A percentile compares a stretch with the other conserved stretches of the same genome.
Evolutionary conservation across 768 basidiomycete genomes (phyloP).

Genomic region (Leccinum aurantiacum): DNA sequence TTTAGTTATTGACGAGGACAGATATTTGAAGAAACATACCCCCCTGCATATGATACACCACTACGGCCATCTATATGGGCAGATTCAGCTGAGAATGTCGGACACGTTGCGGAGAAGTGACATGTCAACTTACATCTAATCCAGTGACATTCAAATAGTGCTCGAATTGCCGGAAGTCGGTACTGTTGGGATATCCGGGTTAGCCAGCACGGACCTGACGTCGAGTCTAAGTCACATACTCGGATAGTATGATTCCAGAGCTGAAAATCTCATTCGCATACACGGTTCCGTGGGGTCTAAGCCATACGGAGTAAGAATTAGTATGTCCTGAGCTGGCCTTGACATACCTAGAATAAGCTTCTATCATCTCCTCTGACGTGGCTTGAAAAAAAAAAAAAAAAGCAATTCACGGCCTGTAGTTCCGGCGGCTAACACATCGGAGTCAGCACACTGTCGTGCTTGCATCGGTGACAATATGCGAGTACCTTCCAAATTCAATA

Average conservation of each 20-base stretch:
- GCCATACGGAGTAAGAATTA: neutral
- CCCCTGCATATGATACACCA: constrained; percentile 92
- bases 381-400: constrained; percentile 67
- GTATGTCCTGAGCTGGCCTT: constrained; percentile 32
- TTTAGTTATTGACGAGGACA: constrained; percentile 2
- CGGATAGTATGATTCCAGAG: constrained; percentile 85
- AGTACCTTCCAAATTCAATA: constrained; percentile 86
- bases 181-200: constrained; percentile 46
- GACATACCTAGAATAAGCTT: constrained; percentile 86
- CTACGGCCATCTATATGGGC: constrained; percentile 73
- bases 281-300: constrained; percentile 82
- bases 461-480: neutral
- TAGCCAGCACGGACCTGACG: constrained; percentile 5
- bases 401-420: constrained; percentile 84
- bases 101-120: neutral
- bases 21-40: constrained; percentile 37
- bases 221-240: constrained; percentile 48
- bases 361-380: constrained; percentile 92
- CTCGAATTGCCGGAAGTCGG: constrained; percentile 94
- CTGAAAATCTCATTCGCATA: constrained; percentile 91
- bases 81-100: constrained; percentile 3
- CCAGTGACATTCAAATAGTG: constrained; percentile 88
- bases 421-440: constrained; percentile 63
- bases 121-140: constrained; percentile 64
- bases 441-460: constrained; percentile 5